Evolutionary conservation across 257 asterid genomes (phyloP), one percentile per base, ranked within the genome.

Genomic region (Ilex aquifolium): DNA sequence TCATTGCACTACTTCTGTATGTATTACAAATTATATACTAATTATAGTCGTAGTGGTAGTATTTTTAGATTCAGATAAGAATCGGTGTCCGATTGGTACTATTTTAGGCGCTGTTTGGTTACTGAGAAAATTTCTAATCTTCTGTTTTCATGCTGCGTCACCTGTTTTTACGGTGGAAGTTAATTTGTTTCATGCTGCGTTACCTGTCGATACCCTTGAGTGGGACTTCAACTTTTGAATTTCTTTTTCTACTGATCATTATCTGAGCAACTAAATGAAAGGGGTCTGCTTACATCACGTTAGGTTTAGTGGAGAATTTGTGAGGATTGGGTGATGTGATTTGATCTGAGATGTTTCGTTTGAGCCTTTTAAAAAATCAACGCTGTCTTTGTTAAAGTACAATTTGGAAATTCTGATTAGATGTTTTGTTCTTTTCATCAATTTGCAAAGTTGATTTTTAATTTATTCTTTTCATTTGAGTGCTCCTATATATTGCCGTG

Each of bases 401-500:
- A 1, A 50, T 69, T 68, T 71, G 73, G 57, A 57, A 65, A 68
- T 61, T 57, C 64, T 75, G 79, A 84, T 78, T 71, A 61, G 85
- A 74, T 72, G 73, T 79, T 69, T 67, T 53, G 72, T 74, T 78
- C 73, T 67, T 66, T 66, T 62, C 52, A 71, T 75, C 76, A 56
- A 77, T 60, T 73, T 76, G 65, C 62, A 53, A 21, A 79, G 36
- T 76, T 65, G 71, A 55, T 78, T 44, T 36, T 36, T 65, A 65
- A 56, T 68, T 21, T 55, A 64, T 56, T 65, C 21, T 65, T 66
- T 53, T 65, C 60, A 60, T 31, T 65, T 66, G 32, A 72, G 73
- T 78, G 85, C 85, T 76, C 67, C 27, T 75, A 76, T 72, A 75
- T 77, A 63, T 65, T 56, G 44, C 42, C 54, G 53, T 65, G 56